Percentiles rank a stretch among this genome's conserved stretches.
Evolutionary conservation across 1,139 yeast species (phyloP).

Genomic region (Kluyveromyces sp.): DNA sequence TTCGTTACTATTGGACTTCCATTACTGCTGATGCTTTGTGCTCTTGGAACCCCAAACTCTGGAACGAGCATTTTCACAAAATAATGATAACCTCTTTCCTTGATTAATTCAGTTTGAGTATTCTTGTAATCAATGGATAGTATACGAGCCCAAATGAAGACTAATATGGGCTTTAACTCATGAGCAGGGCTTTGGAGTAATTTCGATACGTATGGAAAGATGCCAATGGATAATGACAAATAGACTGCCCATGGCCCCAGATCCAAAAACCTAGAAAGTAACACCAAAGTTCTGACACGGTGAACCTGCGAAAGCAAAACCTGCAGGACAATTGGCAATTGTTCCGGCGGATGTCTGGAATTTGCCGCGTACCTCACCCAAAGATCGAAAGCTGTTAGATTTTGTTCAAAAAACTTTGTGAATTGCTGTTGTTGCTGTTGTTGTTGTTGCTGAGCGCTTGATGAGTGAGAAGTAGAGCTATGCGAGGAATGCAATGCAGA

Average conservation of each 20-base stretch:
- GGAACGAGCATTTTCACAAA: conserved; percentile 69
- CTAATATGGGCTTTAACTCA: conserved; percentile 86
- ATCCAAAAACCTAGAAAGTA: conserved; percentile 80
- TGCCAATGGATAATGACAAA: conserved; percentile 85
- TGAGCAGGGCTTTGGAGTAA: conserved; percentile 91
- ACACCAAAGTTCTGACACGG: conserved; percentile 77
- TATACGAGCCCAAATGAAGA: conserved; percentile 95
- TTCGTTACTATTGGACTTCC: conserved; percentile 31
- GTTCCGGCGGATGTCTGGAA: conserved; percentile 85
- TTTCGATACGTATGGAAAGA: conserved; percentile 89
- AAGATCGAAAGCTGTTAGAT: conserved; percentile 88
- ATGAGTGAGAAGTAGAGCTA: conserved; percentile 15
- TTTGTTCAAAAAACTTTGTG: conserved; percentile 92
- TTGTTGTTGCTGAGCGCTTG: conserved; percentile 26
- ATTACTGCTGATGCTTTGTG: conserved; percentile 30
- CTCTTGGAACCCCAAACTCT: conserved; percentile 35
- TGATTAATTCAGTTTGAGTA: conserved; percentile 86
- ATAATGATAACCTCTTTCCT: conserved; percentile 86
- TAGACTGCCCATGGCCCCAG: conserved; percentile 98
- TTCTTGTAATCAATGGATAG: conserved; percentile 91
- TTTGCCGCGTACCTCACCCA: conserved; percentile 92
- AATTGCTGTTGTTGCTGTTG: conserved; percentile 75
- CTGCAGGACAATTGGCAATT: conserved; percentile 86
- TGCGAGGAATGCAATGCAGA: conserved; percentile 10
- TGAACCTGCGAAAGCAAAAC: conserved; percentile 91